Percentiles rank a stretch among this genome's conserved stretches.
Conservation (phyloP, 306 rosid species). For the Trifolium pratense region DNA sequence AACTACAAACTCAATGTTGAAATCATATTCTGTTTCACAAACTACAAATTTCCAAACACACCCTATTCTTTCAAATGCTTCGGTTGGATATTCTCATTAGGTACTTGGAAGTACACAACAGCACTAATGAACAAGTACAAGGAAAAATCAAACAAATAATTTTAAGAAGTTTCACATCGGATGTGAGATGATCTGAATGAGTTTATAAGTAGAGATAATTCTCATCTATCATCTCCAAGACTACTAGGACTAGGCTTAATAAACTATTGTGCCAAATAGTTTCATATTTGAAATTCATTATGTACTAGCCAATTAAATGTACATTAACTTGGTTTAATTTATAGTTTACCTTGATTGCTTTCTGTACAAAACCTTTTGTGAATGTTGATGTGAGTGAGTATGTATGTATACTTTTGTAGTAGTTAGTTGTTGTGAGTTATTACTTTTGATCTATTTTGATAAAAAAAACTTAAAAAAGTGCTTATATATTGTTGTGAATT, state of each 20-base stretch:
- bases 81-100: conserved; percentile 34
- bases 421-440: background rate
- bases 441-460: no score
- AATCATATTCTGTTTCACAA: conserved; percentile 13
- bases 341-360: background rate
- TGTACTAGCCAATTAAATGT: background rate
- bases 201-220: no score
- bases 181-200: no score
- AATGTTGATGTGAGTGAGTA: background rate
- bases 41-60: background rate
- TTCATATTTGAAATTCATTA: background rate
- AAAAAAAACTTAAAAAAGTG: no score
- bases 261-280: background rate
- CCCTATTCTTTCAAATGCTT: conserved; percentile 33
- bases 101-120: background rate
- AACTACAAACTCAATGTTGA: background rate
- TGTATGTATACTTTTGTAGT: no score
- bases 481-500: no score
- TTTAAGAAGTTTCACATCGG: no score
- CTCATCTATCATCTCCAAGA: no score
- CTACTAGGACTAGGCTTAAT: conserved; percentile 1
- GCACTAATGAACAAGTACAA: background rate
- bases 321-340: background rate
- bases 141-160: background rate
- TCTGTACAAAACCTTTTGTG: background rate